phyloP scores from a whole-genome alignment of 495 filamentous ascomycete species.

The Aspergillus egyptiacus region DNA sequence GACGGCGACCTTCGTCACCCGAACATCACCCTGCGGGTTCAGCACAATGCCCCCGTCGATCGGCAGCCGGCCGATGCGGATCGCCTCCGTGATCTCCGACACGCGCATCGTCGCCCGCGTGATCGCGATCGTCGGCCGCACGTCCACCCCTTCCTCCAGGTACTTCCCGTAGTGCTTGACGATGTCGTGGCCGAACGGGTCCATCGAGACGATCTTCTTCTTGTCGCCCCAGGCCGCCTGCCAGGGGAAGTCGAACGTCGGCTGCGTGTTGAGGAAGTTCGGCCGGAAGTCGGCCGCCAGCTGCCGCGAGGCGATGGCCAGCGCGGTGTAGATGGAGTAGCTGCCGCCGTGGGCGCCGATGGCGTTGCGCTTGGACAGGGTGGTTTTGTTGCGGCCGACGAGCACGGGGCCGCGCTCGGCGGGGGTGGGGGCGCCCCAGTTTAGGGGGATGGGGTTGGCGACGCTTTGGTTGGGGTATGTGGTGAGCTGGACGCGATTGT shows the following conservation, averaged over 20 bases:
- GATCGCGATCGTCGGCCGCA: slow-evolving; percentile 82
- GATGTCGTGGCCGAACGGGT: slow-evolving; percentile 72
- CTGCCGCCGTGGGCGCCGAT: slow-evolving; percentile 79
- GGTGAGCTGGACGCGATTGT: slow-evolving; percentile 38
- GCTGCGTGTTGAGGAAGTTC: slow-evolving; percentile 86
- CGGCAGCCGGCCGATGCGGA: slow-evolving; percentile 62
- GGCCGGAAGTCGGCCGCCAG: slow-evolving; percentile 71
- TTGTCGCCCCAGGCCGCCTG: slow-evolving; percentile 78
- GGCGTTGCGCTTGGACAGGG: slow-evolving; percentile 75
- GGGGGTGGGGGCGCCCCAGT: slow-evolving; percentile 71
- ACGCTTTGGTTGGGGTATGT: slow-evolving; percentile 84
- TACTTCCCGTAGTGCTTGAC: slow-evolving; percentile 18
- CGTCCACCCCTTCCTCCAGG: slow-evolving; percentile 62
- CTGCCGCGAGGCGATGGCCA: slow-evolving; percentile 81
- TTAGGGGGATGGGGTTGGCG: slow-evolving; percentile 73
- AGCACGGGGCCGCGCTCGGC: slow-evolving; percentile 69
- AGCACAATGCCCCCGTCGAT: slow-evolving; percentile 84
- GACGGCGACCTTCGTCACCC: slow-evolving; percentile 86
- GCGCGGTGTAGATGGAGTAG: slow-evolving; percentile 83
- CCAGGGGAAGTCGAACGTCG: slow-evolving; percentile 71
- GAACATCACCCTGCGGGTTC: slow-evolving; percentile 68
- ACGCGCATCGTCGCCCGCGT: slow-evolving; percentile 90
- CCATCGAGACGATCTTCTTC: slow-evolving; percentile 91
- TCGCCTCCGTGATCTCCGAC: slow-evolving; percentile 78
- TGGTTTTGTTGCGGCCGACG: slow-evolving; percentile 63